Conservation (phyloP, 2,329 filamentous ascomycete genomes). For the Xylariaceae sp. region DNA sequence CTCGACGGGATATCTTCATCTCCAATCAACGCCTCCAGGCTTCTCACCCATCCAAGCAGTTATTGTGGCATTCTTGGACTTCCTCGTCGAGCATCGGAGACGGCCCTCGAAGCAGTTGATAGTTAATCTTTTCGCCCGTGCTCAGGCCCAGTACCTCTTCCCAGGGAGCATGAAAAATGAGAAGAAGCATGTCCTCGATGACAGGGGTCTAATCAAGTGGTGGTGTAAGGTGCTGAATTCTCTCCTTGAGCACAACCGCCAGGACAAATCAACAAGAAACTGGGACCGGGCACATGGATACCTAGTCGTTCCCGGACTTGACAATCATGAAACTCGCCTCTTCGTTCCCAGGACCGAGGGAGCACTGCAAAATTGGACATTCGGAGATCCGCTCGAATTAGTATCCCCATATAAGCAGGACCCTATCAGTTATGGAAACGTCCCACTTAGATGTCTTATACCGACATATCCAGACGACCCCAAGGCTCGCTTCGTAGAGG, state of each 20-base stretch:
- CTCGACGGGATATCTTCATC: conserved; percentile 79
- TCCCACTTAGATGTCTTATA: conserved; percentile 77
- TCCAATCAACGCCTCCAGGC: conserved; percentile 58
- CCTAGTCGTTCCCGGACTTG: conserved; percentile 80
- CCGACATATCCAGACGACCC: conserved; percentile 93
- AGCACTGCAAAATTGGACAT: conserved; percentile 57
- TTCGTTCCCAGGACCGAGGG: conserved; percentile 60
- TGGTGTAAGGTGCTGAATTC: conserved; percentile 88
- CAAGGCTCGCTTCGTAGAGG: conserved; percentile 81
- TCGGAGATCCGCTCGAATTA: conserved; percentile 64
- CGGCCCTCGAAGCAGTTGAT: conserved; percentile 63
- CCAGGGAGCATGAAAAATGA: conserved; percentile 81
- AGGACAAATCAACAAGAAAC: conserved; percentile 30
- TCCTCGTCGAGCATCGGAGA: conserved; percentile 63
- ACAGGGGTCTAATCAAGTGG: conserved; percentile 86
- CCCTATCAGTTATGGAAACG: conserved; percentile 37
- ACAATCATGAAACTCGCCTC: conserved; percentile 70
- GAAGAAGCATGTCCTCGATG: conserved; percentile 86
- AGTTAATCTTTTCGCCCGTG: conserved; percentile 84
- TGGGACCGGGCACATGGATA: conserved; percentile 64
- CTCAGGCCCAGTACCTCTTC: conserved; percentile 92
- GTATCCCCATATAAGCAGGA: conserved; percentile 59
- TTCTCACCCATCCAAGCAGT: conserved; percentile 71
- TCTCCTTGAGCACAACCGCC: conserved; percentile 50
- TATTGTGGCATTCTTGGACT: conserved; percentile 68